These are phyloP conservation scores for Epichloe sp. DNA, from an alignment of 2,329 filamentous ascomycete species.

Conservation along the genomic window DNA sequence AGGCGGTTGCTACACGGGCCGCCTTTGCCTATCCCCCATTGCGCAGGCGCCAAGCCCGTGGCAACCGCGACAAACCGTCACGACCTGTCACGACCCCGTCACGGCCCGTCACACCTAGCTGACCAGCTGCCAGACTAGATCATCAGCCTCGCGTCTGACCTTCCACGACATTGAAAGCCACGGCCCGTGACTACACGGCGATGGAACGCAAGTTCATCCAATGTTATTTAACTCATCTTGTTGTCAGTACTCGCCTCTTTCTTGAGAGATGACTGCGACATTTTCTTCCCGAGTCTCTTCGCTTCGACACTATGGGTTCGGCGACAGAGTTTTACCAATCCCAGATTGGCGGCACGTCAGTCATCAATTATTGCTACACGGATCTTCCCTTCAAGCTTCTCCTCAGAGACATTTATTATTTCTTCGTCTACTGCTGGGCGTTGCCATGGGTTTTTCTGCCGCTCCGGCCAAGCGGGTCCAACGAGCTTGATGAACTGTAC, in stretches of 20 bases:
- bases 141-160: neutral
- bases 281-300: neutral
- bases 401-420: slow-evolving; percentile 39
- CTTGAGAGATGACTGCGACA: neutral
- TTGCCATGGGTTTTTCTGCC: slow-evolving; percentile 51
- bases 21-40: no score
- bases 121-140: neutral
- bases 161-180: neutral
- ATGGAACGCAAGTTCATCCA: neutral
- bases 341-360: slow-evolving; percentile 41
- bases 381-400: slow-evolving; percentile 39
- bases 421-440: slow-evolving; percentile 40
- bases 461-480: slow-evolving; percentile 36
- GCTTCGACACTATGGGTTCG: neutral
- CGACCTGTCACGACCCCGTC: neutral
- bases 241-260: neutral
- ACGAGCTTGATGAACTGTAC: slow-evolving; percentile 50
- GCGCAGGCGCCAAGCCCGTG: neutral
- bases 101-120: neutral
- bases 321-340: slow-evolving; percentile 42
- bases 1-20: no score
- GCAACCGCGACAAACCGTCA: neutral
- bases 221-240: neutral
- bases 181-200: neutral
- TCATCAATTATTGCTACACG: slow-evolving; percentile 49